These are phyloP conservation scores for Albugo laibachii DNA, from an alignment of 352 stramenopile genomes.

Conservation along the genomic window DNA sequence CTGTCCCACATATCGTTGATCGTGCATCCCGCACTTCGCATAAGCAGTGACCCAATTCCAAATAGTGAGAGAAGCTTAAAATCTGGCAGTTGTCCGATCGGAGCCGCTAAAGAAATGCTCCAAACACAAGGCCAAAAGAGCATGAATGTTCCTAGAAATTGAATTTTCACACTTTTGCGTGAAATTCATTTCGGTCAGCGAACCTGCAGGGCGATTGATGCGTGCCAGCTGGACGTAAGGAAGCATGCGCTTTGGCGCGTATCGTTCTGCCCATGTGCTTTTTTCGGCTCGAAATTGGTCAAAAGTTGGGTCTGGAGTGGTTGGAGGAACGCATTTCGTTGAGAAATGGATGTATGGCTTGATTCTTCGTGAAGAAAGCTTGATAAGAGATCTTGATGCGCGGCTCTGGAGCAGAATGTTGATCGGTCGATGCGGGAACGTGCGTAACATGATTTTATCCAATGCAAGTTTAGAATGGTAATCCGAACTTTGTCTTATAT, in stretches of 20 bases:
- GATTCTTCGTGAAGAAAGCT: no score
- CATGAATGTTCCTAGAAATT: slow-evolving; percentile 80
- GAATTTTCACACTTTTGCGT: not conserved
- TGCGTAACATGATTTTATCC: no score
- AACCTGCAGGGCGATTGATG: slow-evolving; percentile 54
- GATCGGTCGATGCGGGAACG: no score
- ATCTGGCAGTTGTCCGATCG: slow-evolving; percentile 58
- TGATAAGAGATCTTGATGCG: no score
- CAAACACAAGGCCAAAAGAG: slow-evolving; percentile 95
- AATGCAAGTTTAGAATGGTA: no score
- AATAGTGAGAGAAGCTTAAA: slow-evolving; percentile 62
- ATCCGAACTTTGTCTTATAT: no score
- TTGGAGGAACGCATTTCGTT: no score
- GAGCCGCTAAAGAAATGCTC: slow-evolving; percentile 89
- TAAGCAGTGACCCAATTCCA: slow-evolving; percentile 86
- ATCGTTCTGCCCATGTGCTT: slow-evolving; percentile 65
- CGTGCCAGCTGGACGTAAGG: slow-evolving; percentile 76
- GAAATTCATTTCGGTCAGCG: not conserved
- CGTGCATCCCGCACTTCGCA: slow-evolving; percentile 94
- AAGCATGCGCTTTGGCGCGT: slow-evolving; percentile 55
- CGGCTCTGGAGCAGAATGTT: no score
- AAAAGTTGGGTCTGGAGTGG: not conserved
- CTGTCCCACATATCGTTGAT: slow-evolving; percentile 99
- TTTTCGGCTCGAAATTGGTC: slow-evolving; percentile 58
- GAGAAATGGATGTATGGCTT: no score